Evolutionary conservation across 2,329 filamentous ascomycete genomes (phyloP), one percentile per base, ranked within the genome.

Genomic region (Zymoseptoria pseudotritici): DNA sequence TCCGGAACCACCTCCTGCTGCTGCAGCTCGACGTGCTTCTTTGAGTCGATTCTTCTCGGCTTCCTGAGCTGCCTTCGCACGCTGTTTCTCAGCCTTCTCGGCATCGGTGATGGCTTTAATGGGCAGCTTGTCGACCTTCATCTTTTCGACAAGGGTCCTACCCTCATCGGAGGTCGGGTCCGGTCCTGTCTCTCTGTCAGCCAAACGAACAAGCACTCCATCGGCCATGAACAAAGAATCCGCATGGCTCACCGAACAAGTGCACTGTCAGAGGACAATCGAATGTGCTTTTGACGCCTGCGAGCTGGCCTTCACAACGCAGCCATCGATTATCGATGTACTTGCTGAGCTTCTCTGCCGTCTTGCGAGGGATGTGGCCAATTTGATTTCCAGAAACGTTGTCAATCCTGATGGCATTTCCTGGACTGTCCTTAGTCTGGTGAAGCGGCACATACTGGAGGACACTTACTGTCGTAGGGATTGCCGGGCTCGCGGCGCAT

Each of bases 301-400:
- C 84, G 53, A 96, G 80, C 17, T 82, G 76, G 0, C 84, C 89
- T 71, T 96, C 91, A 6, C 92, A 71, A 1, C 83, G 70, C 8
- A 94, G 76, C 19, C 81, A 81, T 56, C 31, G 13, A 68, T 78
- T 68, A 73, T 87, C 86, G 70, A 95, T 80, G 70, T 90, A 91
- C 1, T 81, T 83, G 0, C 89, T 85, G 57, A 96, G 76, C 72
- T 89, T 93, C n/a, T 79, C 76, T 0, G 86, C 90, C 21, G 90
- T 70, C 1, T 75, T 78, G 11, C 84, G 79, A 6, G 89, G 87
- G 50, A 96, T 78, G 73, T 96, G 90, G 0, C 91, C 91, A 66
- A 96, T 89, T 68, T 95, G 90, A 7, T 74, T 72, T 17, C 84
- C 82, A 69, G 88, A 82, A 13, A 92, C 89, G 72, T 94, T 95